A percentile compares a stretch with the other conserved stretches of the same genome.
phyloP scores from a whole-genome alignment of 768 basidiomycete species.

The Holtermannia corniformis region DNA sequence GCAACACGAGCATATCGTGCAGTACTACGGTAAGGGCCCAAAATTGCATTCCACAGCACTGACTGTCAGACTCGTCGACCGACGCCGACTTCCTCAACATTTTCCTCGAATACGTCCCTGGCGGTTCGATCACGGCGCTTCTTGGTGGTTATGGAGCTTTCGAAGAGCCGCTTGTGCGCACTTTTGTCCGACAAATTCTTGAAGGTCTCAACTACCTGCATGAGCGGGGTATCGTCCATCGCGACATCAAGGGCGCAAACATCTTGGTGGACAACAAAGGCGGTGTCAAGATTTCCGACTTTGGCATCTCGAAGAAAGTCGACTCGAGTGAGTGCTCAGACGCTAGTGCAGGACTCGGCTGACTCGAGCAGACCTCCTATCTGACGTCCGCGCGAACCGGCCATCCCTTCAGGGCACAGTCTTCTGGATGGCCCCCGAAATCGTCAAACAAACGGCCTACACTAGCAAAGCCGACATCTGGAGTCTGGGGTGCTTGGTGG shows the following conservation, averaged over 20 bases:
- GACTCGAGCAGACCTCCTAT: constrained; percentile 36
- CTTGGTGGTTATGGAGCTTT: constrained; percentile 88
- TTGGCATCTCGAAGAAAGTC: constrained; percentile 94
- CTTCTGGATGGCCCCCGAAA: constrained; percentile 99
- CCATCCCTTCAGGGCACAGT: constrained; percentile 95
- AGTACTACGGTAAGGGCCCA: constrained; percentile 71
- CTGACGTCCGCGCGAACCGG: constrained; percentile 61
- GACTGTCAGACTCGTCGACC: constrained; percentile 68
- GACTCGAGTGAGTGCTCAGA: constrained; percentile 69
- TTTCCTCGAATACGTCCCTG: constrained; percentile 93
- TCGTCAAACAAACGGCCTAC: constrained; percentile 89
- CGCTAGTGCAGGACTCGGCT: neutral
- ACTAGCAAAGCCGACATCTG: constrained; percentile 91
- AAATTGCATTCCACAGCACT: neutral
- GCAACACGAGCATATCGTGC: constrained; percentile 94
- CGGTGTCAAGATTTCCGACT: constrained; percentile 94
- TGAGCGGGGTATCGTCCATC: constrained; percentile 87
- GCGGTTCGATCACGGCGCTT: constrained; percentile 83
- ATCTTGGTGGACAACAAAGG: constrained; percentile 97
- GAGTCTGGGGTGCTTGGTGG: constrained; percentile 88
- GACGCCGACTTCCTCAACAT: constrained; percentile 89
- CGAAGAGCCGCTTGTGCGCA: constrained; percentile 81
- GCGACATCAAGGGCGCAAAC: constrained; percentile 98
- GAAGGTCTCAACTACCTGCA: constrained; percentile 83
- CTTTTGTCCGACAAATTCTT: constrained; percentile 85